Conservation (phyloP, 2,329 filamentous ascomycete species). For the Pseudonectria buxi region DNA sequence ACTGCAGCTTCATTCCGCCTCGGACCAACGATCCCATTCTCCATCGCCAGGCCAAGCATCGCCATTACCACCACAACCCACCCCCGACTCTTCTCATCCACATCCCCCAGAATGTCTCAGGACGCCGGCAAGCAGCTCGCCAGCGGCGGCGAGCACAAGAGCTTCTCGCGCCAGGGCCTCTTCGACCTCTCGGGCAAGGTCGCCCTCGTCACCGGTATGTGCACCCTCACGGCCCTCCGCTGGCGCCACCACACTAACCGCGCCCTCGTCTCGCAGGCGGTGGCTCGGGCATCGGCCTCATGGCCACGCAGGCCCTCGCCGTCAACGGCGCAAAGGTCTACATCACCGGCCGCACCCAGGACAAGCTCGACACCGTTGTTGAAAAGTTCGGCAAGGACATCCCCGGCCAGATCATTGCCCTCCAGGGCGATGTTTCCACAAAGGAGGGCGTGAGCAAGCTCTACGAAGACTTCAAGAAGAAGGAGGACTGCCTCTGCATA, state of each 20-base stretch:
- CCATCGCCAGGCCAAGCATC: no score
- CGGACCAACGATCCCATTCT: neutral
- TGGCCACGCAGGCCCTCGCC: slow-evolving; percentile 62
- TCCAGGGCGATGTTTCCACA: slow-evolving; percentile 56
- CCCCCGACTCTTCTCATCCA: neutral
- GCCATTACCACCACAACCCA: no score
- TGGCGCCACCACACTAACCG: neutral
- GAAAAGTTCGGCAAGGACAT: slow-evolving; percentile 48
- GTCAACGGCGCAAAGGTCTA: slow-evolving; percentile 64
- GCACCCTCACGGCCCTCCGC: neutral
- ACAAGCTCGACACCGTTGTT: slow-evolving; percentile 55
- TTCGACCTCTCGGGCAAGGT: slow-evolving; percentile 38
- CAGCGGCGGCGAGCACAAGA: slow-evolving; percentile 16
- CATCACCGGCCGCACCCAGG: slow-evolving; percentile 58
- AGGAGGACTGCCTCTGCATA: slow-evolving; percentile 54
- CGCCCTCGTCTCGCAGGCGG: slow-evolving; percentile 29
- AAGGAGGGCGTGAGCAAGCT: slow-evolving; percentile 53
- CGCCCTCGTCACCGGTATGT: slow-evolving; percentile 38
- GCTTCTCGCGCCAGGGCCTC: slow-evolving; percentile 31
- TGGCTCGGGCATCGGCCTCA: slow-evolving; percentile 59
- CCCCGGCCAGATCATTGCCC: slow-evolving; percentile 50
- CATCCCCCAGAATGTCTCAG: slow-evolving; percentile 9
- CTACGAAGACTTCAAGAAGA: slow-evolving; percentile 47
- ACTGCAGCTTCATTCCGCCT: neutral
- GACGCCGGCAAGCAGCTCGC: slow-evolving; percentile 6